Percentiles rank a stretch among this genome's conserved stretches.
phyloP scores from a whole-genome alignment of 2,329 filamentous ascomycete genomes.

The Botrytis elliptica region DNA sequence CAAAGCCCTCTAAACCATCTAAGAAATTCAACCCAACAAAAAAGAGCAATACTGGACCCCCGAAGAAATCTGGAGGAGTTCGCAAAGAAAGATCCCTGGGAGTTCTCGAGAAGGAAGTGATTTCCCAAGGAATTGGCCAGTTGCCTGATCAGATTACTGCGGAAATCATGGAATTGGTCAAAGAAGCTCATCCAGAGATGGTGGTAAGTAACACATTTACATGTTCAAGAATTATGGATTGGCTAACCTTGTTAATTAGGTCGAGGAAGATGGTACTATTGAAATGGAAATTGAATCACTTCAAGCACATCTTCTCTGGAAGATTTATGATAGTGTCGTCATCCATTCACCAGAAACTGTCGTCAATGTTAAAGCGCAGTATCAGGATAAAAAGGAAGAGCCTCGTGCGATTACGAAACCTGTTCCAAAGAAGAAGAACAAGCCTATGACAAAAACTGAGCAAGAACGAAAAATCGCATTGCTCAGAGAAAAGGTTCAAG shows the following conservation, averaged over 20 bases:
- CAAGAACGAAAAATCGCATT: constrained; percentile 66
- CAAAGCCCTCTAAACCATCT: constrained; percentile 44
- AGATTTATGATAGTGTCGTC: constrained; percentile 54
- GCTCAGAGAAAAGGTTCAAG: constrained; percentile 59
- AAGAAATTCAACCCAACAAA: constrained; percentile 41
- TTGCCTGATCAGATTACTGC: constrained; percentile 77
- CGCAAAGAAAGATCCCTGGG: constrained; percentile 55
- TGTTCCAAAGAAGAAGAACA: constrained; percentile 57
- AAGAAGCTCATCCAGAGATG: constrained; percentile 75
- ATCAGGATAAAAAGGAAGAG: constrained; percentile 34
- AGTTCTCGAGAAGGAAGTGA: constrained; percentile 83
- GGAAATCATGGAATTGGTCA: constrained; percentile 84
- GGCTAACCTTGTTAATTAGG: constrained; percentile 40
- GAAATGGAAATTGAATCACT: constrained; percentile 60
- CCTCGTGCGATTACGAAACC: constrained; percentile 39
- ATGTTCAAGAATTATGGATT: constrained; percentile 14
- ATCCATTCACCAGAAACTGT: constrained; percentile 51
- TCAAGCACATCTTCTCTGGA: constrained; percentile 52
- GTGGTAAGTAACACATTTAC: constrained; percentile 46
- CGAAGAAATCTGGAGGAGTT: constrained; percentile 45
- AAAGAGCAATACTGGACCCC: constrained; percentile 32
- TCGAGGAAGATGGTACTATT: constrained; percentile 53
- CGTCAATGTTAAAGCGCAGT: constrained; percentile 25
- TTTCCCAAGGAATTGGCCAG: constrained; percentile 80
- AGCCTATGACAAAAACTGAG: constrained; percentile 72